Evolutionary conservation across 345 rosid species (phyloP), one percentile per base, ranked within the genome.

Genomic region (Heritiera fomes): DNA sequence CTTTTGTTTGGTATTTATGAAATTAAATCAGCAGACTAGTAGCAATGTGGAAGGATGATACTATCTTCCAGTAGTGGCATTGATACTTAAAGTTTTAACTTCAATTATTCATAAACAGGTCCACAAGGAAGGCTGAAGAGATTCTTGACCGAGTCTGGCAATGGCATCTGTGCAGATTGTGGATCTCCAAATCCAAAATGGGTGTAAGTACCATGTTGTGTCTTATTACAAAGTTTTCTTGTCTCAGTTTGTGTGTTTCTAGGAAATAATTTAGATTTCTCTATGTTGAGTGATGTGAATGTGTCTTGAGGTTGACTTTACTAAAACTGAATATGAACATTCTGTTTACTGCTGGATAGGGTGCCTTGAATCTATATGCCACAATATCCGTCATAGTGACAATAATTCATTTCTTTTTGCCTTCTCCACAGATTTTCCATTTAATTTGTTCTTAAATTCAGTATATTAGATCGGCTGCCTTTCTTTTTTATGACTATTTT

Each of bases 111-210:
- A 8, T 43, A 15, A 86, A 52, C 82, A 89, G 91, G 80, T 82
- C 81, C 89, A 28, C 86, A n/a, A 23, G 73, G 49, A 71, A 87
- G 85, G 81, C 82, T 91, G 77, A 88, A 89, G 81, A 81, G 67
- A 45, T 80, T 90, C 59, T 76, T 90, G 82, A 83, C 73, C 38
- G 86, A 87, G 79, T 73, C 86, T 14, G 86, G 94, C 68, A 95
- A 95, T 80, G 80, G 76, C 59, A 55, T 81, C 79, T 95, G 98
- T 79, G 98, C 98, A 73, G 98, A 95, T 83, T 95, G 98, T 80
- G 98, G 95, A 62, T 85, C 93, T 64, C 86, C 98, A 17, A 95
- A 93, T 86, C 98, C 98, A 73, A 95, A 93, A 87, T 95, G 98
- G 98, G 98, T 90, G 98, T 95, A 87, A 89, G 98, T 81, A 14